These are phyloP conservation scores for Fraxinus pennsylvanica DNA, from an alignment of 257 asterid species.

Conservation along the genomic window DNA sequence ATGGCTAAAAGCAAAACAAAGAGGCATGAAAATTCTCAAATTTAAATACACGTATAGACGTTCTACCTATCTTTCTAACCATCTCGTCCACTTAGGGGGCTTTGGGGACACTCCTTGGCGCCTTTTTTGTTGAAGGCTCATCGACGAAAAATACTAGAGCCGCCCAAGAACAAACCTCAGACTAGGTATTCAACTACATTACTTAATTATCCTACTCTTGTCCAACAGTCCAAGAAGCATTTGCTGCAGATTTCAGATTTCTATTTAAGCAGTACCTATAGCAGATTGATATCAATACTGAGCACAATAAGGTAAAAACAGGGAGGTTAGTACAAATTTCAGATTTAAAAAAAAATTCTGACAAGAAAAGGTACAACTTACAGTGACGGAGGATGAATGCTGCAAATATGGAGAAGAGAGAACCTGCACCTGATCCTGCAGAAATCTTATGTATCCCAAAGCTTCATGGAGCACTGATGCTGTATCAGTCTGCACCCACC, in stretches of 20 bases:
- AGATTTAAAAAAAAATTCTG: background rate
- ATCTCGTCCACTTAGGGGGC: too few species aligned
- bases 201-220: background rate
- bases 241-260: background rate
- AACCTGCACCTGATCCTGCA: slow-evolving; percentile 90
- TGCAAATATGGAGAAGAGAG: slow-evolving; percentile 84
- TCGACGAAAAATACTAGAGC: too few species aligned
- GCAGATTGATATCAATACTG: background rate
- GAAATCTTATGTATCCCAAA: slow-evolving; percentile 73
- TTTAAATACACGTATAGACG: too few species aligned
- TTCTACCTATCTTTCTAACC: too few species aligned
- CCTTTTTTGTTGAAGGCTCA: too few species aligned
- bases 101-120: too few species aligned
- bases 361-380: slow-evolving; percentile 19
- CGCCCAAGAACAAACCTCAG: too few species aligned
- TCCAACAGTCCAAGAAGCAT: background rate
- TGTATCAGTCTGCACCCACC: slow-evolving; percentile 72
- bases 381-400: slow-evolving; percentile 35
- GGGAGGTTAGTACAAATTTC: background rate
- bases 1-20: too few species aligned
- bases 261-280: background rate
- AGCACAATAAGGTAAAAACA: background rate
- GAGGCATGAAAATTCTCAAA: too few species aligned
- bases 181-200: background rate
- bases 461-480: slow-evolving; percentile 98